A percentile compares a stretch with the other conserved stretches of the same genome.
phyloP scores from a whole-genome alignment of 257 asterid species.

The Ocimum tenuiflorum region DNA sequence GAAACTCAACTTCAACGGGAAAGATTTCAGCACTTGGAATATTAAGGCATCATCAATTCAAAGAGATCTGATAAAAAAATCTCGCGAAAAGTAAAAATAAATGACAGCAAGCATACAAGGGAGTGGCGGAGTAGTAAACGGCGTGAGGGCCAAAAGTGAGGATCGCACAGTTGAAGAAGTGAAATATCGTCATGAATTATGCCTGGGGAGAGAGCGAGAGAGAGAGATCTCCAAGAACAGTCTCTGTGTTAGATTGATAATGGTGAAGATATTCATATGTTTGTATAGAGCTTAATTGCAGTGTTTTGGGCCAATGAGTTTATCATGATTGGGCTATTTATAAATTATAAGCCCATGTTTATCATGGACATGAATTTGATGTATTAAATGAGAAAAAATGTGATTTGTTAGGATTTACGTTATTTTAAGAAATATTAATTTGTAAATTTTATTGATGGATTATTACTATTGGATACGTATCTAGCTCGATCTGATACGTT shows the following conservation, averaged over 20 bases:
- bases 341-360: neutral
- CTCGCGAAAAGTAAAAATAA: neutral
- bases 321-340: neutral
- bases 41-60: neutral
- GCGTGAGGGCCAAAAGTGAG: constrained; percentile 98
- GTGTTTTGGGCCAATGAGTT: neutral
- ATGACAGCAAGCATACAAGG: constrained; percentile 44
- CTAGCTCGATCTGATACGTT: too few species aligned
- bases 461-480: too few species aligned
- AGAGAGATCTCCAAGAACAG: constrained; percentile 21
- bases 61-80: constrained; percentile 25
- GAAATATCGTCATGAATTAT: constrained; percentile 75
- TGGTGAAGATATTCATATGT: neutral
- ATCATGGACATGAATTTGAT: too few species aligned
- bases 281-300: neutral
- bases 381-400: too few species aligned
- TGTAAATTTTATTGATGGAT: too few species aligned
- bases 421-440: too few species aligned
- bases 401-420: too few species aligned
- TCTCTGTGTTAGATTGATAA: neutral
- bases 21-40: neutral
- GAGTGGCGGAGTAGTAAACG: constrained; percentile 96
- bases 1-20: neutral
- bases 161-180: constrained; percentile 95
- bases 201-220: constrained; percentile 8